Evolutionary conservation across 2,329 filamentous ascomycete species (phyloP), one percentile per base, ranked within the genome.

Genomic region (Calonectria honghensis): DNA sequence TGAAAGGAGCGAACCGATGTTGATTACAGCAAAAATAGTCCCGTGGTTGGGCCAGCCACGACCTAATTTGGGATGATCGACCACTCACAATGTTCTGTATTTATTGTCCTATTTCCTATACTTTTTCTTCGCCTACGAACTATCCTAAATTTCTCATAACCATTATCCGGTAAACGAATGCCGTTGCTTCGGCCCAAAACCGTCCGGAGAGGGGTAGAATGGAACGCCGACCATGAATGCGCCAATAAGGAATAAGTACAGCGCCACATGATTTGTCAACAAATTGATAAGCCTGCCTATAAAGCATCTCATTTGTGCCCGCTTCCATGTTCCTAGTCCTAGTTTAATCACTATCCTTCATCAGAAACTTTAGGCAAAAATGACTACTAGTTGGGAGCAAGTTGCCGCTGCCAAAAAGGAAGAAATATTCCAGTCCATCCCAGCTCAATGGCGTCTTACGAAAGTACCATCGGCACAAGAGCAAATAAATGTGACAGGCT

Each of bases 181-280:
- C 41, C 41, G 41, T 18, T 18, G 2, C 2, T n/a, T 45, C 41
- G 18, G 41, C 6, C 41, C 18, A 45, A n/a, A n/a, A 18, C 41
- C 6, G 16, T 45, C 7, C n/a, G 18, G 27, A 52, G 50, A 52
- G 50, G 50, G 50, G 50, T 27, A 4, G 50, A 13, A 29, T 45
- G 50, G 13, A 52, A 45, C 41, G 41, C 7, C 18, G 41, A 45
- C n/a, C 11, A 24, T 14, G 14, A 29, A 52, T 29, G 50, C 24
- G n/a, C 50, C 50, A 52, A 52, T 52, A 6, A 18, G 50, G 4
- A 11, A 27, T 31, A 31, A 31, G 27, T 29, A 52, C 51, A 54
- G 51, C 29, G 24, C 41, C 18, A 18, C 31, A 54, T 54, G 51
- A 54, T 54, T 54, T 54, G 51, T 54, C 50, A 54, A 54, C 51